phyloP scores from a whole-genome alignment of 2,329 filamentous ascomycete species.

The Phaeoacremonium minimum region DNA sequence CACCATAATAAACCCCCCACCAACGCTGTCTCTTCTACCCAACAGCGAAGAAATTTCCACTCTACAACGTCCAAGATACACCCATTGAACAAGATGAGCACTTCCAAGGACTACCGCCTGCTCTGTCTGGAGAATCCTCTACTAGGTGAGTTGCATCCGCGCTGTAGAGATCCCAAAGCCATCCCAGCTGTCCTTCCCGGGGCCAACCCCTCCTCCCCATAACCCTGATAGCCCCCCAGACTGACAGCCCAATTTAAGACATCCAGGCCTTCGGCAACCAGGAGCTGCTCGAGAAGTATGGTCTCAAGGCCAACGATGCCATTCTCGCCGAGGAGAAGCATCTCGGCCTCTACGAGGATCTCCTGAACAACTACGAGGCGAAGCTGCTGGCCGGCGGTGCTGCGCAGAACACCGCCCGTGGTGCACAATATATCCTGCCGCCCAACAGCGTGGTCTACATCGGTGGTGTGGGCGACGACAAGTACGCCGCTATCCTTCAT shows the following conservation, averaged over 20 bases:
- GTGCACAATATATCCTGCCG: slow-evolving; percentile 92
- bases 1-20: slow-evolving; percentile 19
- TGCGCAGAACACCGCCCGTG: slow-evolving; percentile 94
- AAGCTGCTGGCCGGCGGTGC: slow-evolving; percentile 95
- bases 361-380: slow-evolving; percentile 86
- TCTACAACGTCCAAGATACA: slow-evolving; percentile 10
- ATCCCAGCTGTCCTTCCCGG: too few species aligned
- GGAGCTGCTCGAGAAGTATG: slow-evolving; percentile 86
- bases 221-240: slow-evolving; percentile 1
- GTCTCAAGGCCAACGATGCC: slow-evolving; percentile 91
- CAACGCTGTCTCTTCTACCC: slow-evolving; percentile 22
- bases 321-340: slow-evolving; percentile 95
- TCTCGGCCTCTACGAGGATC: slow-evolving; percentile 83
- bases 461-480: slow-evolving; percentile 91
- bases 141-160: slow-evolving; percentile 61
- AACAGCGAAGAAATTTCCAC: slow-evolving; percentile 10
- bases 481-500: slow-evolving; percentile 84
- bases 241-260: slow-evolving; percentile 45
- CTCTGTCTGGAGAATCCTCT: slow-evolving; percentile 96
- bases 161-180: too few species aligned
- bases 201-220: slow-evolving; percentile 5
- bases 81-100: slow-evolving; percentile 56
- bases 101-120: slow-evolving; percentile 77
- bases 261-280: slow-evolving; percentile 86
- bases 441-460: slow-evolving; percentile 88